These are phyloP conservation scores for Hordeum vulgare DNA, from an alignment of 176 grass and related monocot species.

Conservation along the genomic window MorexV3_pseudomolecules_assembly NC_058520.1:488631566-488632065, in stretches of 20 bases:
- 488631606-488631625: slow-evolving; percentile 65
- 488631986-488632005: not conserved
- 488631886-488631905: slow-evolving; percentile 1
- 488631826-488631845: slow-evolving; percentile 69
- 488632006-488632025: not conserved
- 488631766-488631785: slow-evolving; percentile 68
- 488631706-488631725: slow-evolving; percentile 55
- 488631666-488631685: slow-evolving; percentile 37
- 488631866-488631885: not conserved
- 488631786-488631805: slow-evolving; percentile 68
- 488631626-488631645: slow-evolving; percentile 38
- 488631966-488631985: not conserved
- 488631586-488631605: slow-evolving; percentile 61
- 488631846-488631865: slow-evolving; percentile 14
- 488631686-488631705: slow-evolving; percentile 61
- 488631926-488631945: not conserved
- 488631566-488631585: slow-evolving; percentile 73
- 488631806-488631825: slow-evolving; percentile 68
- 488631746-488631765: slow-evolving; percentile 42
- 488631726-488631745: slow-evolving; percentile 56
- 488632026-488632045: not conserved
- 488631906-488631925: not conserved
- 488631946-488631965: not conserved
- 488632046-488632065: not conserved
- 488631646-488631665: slow-evolving; percentile 42